Evolutionary conservation across 352 stramenopile genomes (phyloP), one percentile per base, ranked within the genome.

Genomic region (Phytophthora sojae): DNA sequence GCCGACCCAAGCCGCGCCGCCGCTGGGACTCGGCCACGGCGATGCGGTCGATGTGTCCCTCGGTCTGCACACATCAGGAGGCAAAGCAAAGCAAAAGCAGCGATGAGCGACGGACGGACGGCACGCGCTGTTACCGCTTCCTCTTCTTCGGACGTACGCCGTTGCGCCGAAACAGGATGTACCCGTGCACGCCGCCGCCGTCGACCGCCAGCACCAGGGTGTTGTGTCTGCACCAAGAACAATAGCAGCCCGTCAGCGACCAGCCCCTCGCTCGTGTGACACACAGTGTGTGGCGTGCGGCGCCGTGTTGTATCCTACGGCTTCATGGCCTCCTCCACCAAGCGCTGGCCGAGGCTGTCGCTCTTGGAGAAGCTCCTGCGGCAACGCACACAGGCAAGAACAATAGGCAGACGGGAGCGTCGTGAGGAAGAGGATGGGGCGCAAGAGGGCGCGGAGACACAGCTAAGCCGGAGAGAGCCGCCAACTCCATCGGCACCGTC

Each of bases 31-130:
- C 67, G 17, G 73, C 72, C 32, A 89, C 76, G 5, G 81, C 79
- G 23, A 89, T 65, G 49, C 84, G 84, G 62, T 85, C 79, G 35
- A 89, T 72, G 60, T 80, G 71, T 3, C 79, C 77, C 11, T 71
- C 69, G 12, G 64, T 49, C 81, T 88, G 57, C 12, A 52, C 6
- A 39, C 17, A 59, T 7, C 37, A 42, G 42, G n/a, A 56, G 15
- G 15, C 35, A 60, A 30, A 11, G 29, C 21, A 50, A 29, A 15
- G 32, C 8, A 39, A 21, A 39, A 39, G 32, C 32, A 39, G 9
- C 32, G 21, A 14, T 39, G 32, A 39, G 32, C 32, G 32, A 15
- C 32, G 2, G 32, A 39, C 32, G 26, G 26, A 29, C 26, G 26
- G 26, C 26, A 30, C 26, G 26, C 26, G 26, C 26, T 6, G 3